Conservation (phyloP, 2,329 filamentous ascomycete genomes). For the Cladosporium sp. region DNA sequence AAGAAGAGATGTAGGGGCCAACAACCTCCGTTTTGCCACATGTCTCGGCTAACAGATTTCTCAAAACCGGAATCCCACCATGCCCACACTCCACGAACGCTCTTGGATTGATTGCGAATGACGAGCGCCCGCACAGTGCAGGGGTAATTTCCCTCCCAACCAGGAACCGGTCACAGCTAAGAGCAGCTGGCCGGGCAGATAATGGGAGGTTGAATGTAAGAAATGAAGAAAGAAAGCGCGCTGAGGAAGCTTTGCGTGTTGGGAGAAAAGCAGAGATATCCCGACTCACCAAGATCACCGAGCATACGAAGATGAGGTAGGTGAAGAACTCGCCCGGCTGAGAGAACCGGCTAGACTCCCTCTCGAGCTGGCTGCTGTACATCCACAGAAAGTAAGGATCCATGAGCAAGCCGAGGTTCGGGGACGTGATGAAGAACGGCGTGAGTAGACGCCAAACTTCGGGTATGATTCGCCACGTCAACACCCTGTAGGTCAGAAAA, state of each 20-base stretch:
- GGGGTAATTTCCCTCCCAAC: constrained; percentile 49
- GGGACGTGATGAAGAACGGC: constrained; percentile 53
- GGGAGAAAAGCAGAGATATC: constrained; percentile 15
- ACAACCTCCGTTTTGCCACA: constrained; percentile 49
- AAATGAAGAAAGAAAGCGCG: constrained; percentile 16
- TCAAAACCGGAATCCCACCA: constrained; percentile 48
- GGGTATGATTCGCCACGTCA: constrained; percentile 50
- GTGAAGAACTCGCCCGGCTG: constrained; percentile 72
- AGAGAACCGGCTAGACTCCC: constrained; percentile 62
- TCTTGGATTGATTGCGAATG: constrained; percentile 44
- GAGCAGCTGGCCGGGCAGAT: constrained; percentile 46
- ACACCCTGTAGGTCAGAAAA: constrained; percentile 43
- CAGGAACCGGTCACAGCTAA: constrained; percentile 51
- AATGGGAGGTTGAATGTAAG: constrained; percentile 48
- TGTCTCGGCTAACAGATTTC: constrained; percentile 50
- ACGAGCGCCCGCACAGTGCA: constrained; percentile 42
- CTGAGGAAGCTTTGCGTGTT: constrained; percentile 1
- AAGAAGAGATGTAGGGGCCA: constrained; percentile 56
- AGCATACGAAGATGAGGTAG: constrained; percentile 69
- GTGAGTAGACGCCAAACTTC: constrained; percentile 56
- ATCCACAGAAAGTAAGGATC: constrained; percentile 75
- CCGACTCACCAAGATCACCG: constrained; percentile 69
- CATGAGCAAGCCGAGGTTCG: constrained; percentile 54
- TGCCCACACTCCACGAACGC: constrained; percentile 43
- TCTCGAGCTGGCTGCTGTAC: constrained; percentile 70